Base-by-base conservation (phyloP, 129 eudicot species). In the Flaveria bidentis region DNA sequence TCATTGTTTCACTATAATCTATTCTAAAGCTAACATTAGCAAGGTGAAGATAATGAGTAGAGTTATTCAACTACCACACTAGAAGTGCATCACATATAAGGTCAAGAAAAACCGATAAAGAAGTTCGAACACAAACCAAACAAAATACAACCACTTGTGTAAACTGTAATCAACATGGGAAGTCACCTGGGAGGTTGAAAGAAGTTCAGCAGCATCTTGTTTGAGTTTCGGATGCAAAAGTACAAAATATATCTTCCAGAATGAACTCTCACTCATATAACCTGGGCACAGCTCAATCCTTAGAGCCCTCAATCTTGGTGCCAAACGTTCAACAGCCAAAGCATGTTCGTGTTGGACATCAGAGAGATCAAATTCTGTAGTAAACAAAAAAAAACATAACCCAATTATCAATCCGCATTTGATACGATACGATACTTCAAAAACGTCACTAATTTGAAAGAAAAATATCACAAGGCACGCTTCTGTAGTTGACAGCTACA, bases 171-270 rank as follows among this genome's bases (percentile, higher is more conserved):
- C 33, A 2, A 70, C 36, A 6, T n/a, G 28, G 17, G 44, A 30
- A 42, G 22, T 78, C 47, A n/a, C 99, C 78, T 86, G 81, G 33
- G 89, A 84, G n/a, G 97, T 94, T 57, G 94, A 88, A 55, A 94
- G 81, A 71, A 86, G 84, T 33, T 76, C 79, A 52, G 99, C 97
- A 76, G 84, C 96, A 25, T 84, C 46, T 46, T 68, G 81, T 44
- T 78, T 83, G 6, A 94, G 88, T 82, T 79, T 91, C 15, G 96
- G 92, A 77, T 87, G 97, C 75, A 91, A 69, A 67, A 91, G 96
- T 52, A 91, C 96, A 87, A 94, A 94, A 71, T 94, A 94, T 53
- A 91, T 91, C 89, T 84, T 89, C 99, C 99, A 94, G 75, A 94
- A 94, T 77, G 84, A 80, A 41, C 76, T 74, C 79, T 91, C 97